A percentile compares a stretch with the other conserved stretches of the same genome.
These are phyloP conservation scores for Licmophora abbreviata DNA, from an alignment of 108 stramenopile genomes.

Conservation along the genomic window DNA sequence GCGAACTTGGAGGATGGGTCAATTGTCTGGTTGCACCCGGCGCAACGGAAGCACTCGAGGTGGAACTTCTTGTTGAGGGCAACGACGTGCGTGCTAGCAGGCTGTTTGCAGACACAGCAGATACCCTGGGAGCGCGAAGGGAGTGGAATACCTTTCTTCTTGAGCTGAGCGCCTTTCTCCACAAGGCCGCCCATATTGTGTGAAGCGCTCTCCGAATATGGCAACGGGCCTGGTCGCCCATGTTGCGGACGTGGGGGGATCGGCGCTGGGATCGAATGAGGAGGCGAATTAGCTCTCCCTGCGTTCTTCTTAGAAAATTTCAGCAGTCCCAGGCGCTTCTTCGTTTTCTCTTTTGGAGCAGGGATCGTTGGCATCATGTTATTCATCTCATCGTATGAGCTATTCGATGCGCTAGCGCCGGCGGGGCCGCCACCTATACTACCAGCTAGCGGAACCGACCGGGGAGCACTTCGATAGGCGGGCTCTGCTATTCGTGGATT, in stretches of 20 bases:
- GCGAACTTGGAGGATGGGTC: constrained; percentile 26
- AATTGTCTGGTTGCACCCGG: constrained; percentile 34
- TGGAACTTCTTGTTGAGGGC: constrained; percentile 33
- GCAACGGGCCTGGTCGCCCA: neutral
- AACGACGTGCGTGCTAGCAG: neutral
- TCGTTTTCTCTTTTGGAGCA: constrained; percentile 2
- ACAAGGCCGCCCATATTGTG: neutral
- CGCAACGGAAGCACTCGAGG: constrained; percentile 42
- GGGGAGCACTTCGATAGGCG: neutral
- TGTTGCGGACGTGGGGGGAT: neutral
- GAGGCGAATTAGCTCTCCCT: neutral
- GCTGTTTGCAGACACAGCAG: constrained; percentile 1
- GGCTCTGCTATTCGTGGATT: neutral
- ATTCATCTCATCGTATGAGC: neutral
- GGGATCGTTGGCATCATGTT: neutral
- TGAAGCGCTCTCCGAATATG: neutral
- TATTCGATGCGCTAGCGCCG: neutral
- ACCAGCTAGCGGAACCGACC: neutral
- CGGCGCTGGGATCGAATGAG: neutral
- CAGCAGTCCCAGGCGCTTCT: neutral
- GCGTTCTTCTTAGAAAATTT: neutral
- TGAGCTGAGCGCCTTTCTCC: neutral
- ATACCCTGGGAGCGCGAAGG: neutral
- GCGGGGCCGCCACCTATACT: neutral
- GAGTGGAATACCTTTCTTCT: neutral